Base-by-base conservation (phyloP, 1,284 basidiomycete species). In the Mycosarcoma maydis region DNA sequence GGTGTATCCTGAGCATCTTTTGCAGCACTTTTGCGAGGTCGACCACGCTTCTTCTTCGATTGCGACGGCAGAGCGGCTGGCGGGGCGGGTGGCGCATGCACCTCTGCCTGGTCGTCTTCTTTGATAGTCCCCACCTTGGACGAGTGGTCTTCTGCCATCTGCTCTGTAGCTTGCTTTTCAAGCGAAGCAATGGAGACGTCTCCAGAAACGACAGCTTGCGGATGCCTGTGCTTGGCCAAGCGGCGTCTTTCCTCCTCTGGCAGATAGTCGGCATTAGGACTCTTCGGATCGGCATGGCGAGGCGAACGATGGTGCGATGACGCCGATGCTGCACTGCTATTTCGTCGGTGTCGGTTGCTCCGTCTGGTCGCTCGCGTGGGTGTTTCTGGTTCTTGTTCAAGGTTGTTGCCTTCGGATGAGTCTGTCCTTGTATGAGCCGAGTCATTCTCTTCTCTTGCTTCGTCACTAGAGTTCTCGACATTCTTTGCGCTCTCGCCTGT, bases 251-350 rank as follows among this genome's bases (percentile, higher is more conserved):
- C 66, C 3, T 69, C 55, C 8, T 69, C 59, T 4, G 66, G 66
- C 23, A 69, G 47, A 36, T 62, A 69, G 40, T 69, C 51, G 26
- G 66, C 66, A 11, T 64, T 50, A n/a, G 66, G 42, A 30, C 51
- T 64, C 20, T 17, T 43, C 20, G 66, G 55, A 44, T 64, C 55
- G 4, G 50, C 37, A 17, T 48, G 60, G 24, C 55, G 54, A 42
- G 59, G 66, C n/a, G 66, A 54, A 6, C 55, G 65, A 50, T 61
- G 65, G n/a, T 34, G 53, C 8, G 45, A 42, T 22, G 65, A 53
- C 9, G 54, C 32, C 17, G 59, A 55, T 19, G 66, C 55, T 6
- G 24, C 47, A 41, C 58, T 62, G 32, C 49, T 41, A 14, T 44
- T 47, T 30, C 53, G 49, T 27, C 39, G 47, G 14, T 50, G 51